These are phyloP conservation scores for Mangifera indica DNA, from an alignment of 345 rosid genomes.

Conservation along the genomic window DNA sequence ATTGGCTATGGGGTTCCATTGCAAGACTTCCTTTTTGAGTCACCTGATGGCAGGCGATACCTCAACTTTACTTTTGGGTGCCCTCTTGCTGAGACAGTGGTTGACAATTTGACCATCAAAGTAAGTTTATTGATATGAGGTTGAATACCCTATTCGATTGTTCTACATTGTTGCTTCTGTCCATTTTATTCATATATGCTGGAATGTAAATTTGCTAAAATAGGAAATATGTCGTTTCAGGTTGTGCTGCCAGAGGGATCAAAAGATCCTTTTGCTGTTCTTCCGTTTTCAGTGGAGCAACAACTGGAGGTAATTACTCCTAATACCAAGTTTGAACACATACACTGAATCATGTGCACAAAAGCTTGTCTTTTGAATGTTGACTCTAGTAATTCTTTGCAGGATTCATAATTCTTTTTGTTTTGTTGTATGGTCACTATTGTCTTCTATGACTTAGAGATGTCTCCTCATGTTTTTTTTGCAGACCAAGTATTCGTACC, in stretches of 20 bases:
- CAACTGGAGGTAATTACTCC: slow-evolving; percentile 57
- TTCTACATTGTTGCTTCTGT: slow-evolving; percentile 2
- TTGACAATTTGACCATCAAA: slow-evolving; percentile 83
- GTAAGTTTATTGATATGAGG: slow-evolving; percentile 42
- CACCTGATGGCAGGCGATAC: slow-evolving; percentile 83
- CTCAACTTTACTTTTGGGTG: slow-evolving; percentile 96
- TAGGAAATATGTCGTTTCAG: slow-evolving; percentile 46
- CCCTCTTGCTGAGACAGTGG: slow-evolving; percentile 80
- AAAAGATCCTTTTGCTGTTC: slow-evolving; percentile 73
- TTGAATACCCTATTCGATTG: slow-evolving; percentile 10
- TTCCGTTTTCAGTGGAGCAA: slow-evolving; percentile 84
- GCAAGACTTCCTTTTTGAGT: slow-evolving; percentile 87
- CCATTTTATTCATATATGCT: slow-evolving; percentile 7
- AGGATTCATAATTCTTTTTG: background rate
- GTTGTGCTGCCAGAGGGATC: slow-evolving; percentile 98
- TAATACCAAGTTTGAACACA: slow-evolving; percentile 1
- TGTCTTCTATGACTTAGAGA: slow-evolving; percentile 10
- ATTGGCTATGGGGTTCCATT: slow-evolving; percentile 89
- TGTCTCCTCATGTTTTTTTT: slow-evolving; percentile 20
- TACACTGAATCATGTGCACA: background rate
- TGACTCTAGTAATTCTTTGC: background rate
- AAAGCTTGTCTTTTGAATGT: background rate
- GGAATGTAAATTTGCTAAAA: slow-evolving; percentile 17
- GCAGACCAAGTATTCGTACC: slow-evolving; percentile 94
- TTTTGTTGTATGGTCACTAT: background rate